Percentiles rank a stretch among this genome's conserved stretches.
Evolutionary conservation across 2,329 filamentous ascomycete species (phyloP).

Genomic region (Paecilomyces niveus): DNA sequence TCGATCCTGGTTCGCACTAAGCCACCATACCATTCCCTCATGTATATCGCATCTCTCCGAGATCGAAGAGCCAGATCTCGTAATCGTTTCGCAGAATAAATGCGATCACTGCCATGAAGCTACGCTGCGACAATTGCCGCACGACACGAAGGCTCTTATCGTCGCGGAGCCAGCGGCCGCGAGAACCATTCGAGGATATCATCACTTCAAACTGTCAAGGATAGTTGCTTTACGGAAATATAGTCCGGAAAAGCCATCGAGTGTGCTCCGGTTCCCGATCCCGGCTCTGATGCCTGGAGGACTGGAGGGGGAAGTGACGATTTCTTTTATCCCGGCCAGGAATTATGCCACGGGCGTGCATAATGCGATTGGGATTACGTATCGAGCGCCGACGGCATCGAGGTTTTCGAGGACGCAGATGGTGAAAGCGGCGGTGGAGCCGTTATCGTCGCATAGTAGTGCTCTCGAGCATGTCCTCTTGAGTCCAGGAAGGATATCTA

Average conservation of each 20-base stretch:
- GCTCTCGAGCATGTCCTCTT: neutral
- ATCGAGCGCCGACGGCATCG: conserved; percentile 47
- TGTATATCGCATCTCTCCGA: conserved; percentile 53
- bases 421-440: neutral
- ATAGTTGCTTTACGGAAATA: conserved; percentile 40
- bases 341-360: conserved; percentile 50
- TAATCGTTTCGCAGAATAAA: conserved; percentile 55
- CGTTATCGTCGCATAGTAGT: neutral
- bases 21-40: conserved; percentile 48
- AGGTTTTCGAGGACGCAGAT: neutral
- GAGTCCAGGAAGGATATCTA: neutral
- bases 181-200: conserved; percentile 60
- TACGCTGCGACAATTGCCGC: conserved; percentile 58
- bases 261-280: conserved; percentile 46
- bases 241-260: conserved; percentile 28
- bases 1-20: conserved; percentile 55
- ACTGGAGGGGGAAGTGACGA: conserved; percentile 59
- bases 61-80: conserved; percentile 48
- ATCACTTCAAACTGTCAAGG: conserved; percentile 52
- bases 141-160: conserved; percentile 52
- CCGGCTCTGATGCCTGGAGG: conserved; percentile 47
- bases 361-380: conserved; percentile 65
- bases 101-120: conserved; percentile 65
- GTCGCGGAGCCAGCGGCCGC: conserved; percentile 60
- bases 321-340: conserved; percentile 59